Conservation (phyloP, 73 alveolate species). For the Stentor roeselii region DNA sequence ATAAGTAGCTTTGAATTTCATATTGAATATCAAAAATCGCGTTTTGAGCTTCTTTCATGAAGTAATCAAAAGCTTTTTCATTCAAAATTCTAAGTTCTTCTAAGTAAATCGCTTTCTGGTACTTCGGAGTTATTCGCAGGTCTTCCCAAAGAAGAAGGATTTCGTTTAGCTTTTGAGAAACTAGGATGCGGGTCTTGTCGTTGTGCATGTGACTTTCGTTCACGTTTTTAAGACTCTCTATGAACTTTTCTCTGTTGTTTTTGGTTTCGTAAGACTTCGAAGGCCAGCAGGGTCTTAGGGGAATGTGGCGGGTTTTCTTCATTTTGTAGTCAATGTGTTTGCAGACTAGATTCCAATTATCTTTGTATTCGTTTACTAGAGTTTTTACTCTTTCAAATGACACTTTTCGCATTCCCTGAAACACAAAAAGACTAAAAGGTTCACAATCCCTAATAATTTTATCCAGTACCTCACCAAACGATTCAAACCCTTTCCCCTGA, state of each 20-base stretch:
- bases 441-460: background rate
- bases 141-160: background rate
- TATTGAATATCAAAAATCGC: slow-evolving; percentile 57
- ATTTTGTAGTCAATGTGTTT: slow-evolving; percentile 13
- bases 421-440: background rate
- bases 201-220: background rate
- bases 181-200: background rate
- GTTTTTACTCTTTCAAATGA: background rate
- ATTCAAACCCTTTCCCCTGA: slow-evolving; percentile 21
- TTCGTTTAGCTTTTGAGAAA: background rate
- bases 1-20: slow-evolving; percentile 41
- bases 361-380: background rate
- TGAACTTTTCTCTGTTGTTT: too few relatives aligned
- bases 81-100: slow-evolving; percentile 38
- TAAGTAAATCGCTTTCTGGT: slow-evolving; percentile 15
- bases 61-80: slow-evolving; percentile 31
- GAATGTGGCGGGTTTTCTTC: background rate
- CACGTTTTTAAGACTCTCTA: background rate
- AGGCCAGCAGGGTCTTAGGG: too few relatives aligned
- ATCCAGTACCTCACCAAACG: background rate
- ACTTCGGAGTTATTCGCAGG: background rate
- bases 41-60: slow-evolving; percentile 57
- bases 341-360: background rate
- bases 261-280: background rate
- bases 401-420: background rate